Base-by-base conservation (phyloP, 2,329 filamentous ascomycete species). In the Phaeoacremonium minimum region DNA sequence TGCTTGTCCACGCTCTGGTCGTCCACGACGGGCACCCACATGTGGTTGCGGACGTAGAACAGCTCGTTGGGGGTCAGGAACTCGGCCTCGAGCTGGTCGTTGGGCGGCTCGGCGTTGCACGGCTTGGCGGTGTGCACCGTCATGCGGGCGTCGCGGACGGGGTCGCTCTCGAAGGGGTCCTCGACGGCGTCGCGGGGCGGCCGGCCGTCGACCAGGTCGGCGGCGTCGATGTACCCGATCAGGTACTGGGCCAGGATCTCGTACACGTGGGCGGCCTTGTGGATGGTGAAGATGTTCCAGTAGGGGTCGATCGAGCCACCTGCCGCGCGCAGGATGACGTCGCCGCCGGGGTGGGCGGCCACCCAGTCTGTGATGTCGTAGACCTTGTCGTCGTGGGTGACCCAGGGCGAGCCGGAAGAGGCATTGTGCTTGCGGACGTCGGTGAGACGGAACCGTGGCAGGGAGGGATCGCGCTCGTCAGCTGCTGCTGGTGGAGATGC, bases 331-430 rank as follows among this genome's bases (percentile, higher is more conserved):
- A 85, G 63, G 40, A 85, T 85, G 12, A 85, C 77, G 35, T 83
- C 75, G 29, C 81, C 81, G 4, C 81, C 81, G 0, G 81, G 81
- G 50, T 85, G 81, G 1, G 71, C 77, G 2, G 67, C 61, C 15
- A 85, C 61, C 77, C 80, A 85, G 34, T 83, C 77, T 1, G 80
- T 85, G 35, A 85, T 85, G 49, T 85, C 75, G 64, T 85, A 85
- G 15, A 85, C 79, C 38, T 77, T 75, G 51, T 76, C 75, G 16
- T 69, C 75, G 36, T 70, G 69, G n/a, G 74, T 77, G 4, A 85
- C 73, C 81, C 81, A 85, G 3, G 79, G 79, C 8, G 64, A 57
- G 2, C 66, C 51, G 0, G 77, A 75, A 15, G 64, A 62, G 14
- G 62, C 60, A n/a, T 73, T 69, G 44, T 79, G 75, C 34, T 69